phyloP scores from a whole-genome alignment of 805 yeast genomes.

The Metschnikowia gelsemii region DNA sequence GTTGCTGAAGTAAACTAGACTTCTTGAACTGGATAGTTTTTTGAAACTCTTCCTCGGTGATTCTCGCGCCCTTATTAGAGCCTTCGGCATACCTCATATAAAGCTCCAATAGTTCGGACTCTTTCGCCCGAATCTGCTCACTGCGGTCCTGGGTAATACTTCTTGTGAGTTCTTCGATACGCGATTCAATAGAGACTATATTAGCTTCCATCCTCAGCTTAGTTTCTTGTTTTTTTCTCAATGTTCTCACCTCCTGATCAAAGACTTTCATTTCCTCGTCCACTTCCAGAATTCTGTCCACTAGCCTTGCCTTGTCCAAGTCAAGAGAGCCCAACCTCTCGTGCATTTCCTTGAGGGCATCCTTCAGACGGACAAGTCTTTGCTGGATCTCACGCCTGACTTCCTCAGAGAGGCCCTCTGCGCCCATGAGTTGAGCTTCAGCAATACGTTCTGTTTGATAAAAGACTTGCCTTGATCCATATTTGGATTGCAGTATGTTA shows the following conservation, averaged over 20 bases:
- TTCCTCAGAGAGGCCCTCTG: constrained; percentile 31
- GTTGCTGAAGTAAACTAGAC: constrained; percentile 14
- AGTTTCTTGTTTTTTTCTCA: constrained; percentile 28
- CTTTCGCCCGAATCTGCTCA: constrained; percentile 36
- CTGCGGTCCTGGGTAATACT: constrained; percentile 41
- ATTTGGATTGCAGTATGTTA: constrained; percentile 54
- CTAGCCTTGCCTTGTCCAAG: constrained; percentile 3
- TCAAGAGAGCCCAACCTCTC: constrained; percentile 10
- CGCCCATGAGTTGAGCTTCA: constrained; percentile 31
- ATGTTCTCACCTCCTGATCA: constrained; percentile 25
- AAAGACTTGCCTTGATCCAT: constrained; percentile 58
- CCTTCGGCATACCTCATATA: constrained; percentile 21
- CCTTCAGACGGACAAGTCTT: constrained; percentile 18
- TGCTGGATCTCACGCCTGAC: constrained; percentile 21
- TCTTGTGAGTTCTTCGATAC: constrained; percentile 14
- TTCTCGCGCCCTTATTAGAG: constrained; percentile 24
- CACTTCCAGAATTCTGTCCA: constrained; percentile 7
- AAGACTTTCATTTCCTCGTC: constrained; percentile 14
- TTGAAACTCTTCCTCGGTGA: constrained; percentile 8
- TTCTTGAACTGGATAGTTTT: constrained; percentile 13
- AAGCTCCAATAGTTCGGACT: constrained; percentile 25
- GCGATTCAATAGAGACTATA: constrained; percentile 12
- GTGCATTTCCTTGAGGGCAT: constrained; percentile 17
- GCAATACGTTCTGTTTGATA: constrained; percentile 39
- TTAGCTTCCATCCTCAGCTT: constrained; percentile 30